Base-by-base conservation (phyloP, 495 filamentous ascomycete species). In the Podospora sp. region DNA sequence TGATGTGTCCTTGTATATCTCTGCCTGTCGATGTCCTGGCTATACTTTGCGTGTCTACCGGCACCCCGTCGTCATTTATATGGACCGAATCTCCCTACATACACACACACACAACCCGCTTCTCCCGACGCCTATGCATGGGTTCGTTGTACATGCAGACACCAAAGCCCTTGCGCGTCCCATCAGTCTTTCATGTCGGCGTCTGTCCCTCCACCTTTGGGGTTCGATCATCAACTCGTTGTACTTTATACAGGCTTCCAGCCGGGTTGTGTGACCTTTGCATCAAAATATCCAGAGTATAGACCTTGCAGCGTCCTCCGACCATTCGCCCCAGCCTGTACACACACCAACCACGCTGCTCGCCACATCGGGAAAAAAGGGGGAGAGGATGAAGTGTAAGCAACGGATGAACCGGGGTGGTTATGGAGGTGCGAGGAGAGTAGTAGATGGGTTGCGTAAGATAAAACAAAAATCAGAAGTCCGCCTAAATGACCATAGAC, bases 401-500 rank as follows among this genome's bases (percentile, higher is more conserved):
- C 16, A 2, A 46, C 14, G 40, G 2, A 18, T 46, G 40, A 11
- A 57, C 2, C 51, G 21, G 18, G 69, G 40, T 29, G 62, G 61
- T 22, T 53, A 61, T 29, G 35, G 29, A 67, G 11, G 18, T 50
- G 20, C 36, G 40, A 63, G 57, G 12, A 35, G 52, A 59, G 63
- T 69, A n/a, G 33, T 11, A 46, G 40, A 46, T 46, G 14, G 11
- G 40, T 46, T 46, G 40, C 40, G 16, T 46, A 46, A 46, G 8
- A 49, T 2, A 22, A 55, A 63, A 56, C 25, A 58, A 5, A 67
- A 25, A 61, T 18, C 22, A 60, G 9, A 26, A 62, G 63, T 40
- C 26, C 56, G 62, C 63, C 52, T 52, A 67, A 65, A 70, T 58
- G 21, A 51, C 53, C 69, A 58, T 67, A 65, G 60, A 67, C 59